These are phyloP conservation scores for Hyaloscypha variabilis DNA, from an alignment of 495 filamentous ascomycete genomes.

Conservation along the genomic window DNA sequence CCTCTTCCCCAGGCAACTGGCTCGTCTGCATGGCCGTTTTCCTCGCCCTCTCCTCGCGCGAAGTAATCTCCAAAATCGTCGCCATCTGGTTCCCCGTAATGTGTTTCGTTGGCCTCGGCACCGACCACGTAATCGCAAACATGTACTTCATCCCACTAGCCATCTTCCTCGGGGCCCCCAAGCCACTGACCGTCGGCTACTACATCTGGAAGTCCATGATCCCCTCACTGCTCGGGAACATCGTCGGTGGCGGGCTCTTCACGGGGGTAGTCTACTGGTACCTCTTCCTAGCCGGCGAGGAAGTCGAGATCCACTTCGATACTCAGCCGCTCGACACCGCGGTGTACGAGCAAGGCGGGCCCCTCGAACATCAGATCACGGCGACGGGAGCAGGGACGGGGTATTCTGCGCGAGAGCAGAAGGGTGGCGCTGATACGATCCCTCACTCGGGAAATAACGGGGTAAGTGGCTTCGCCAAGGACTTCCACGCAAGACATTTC, in stretches of 20 bases:
- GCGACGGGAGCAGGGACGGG: constrained; percentile 15
- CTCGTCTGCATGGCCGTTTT: constrained; percentile 64
- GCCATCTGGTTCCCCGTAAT: constrained; percentile 69
- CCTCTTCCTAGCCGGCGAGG: constrained; percentile 42
- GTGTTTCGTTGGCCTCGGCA: constrained; percentile 58
- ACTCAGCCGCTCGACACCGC: constrained; percentile 16
- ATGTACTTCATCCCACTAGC: constrained; percentile 65
- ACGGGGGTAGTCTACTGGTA: constrained; percentile 54
- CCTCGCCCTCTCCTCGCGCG: constrained; percentile 57
- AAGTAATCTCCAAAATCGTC: constrained; percentile 57
- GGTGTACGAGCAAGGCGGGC: constrained; percentile 22
- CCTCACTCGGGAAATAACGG: constrained; percentile 16
- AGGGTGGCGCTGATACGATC: not conserved
- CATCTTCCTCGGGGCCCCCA: constrained; percentile 54
- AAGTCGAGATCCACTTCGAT: constrained; percentile 27
- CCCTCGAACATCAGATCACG: constrained; percentile 15
- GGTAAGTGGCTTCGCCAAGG: constrained; percentile 18
- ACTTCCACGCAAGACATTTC: constrained; percentile 16
- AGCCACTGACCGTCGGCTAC: constrained; percentile 47
- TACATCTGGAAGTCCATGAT: constrained; percentile 71
- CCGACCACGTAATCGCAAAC: constrained; percentile 67
- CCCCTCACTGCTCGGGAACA: constrained; percentile 59
- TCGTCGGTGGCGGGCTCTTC: constrained; percentile 57
- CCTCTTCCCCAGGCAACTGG: constrained; percentile 50
- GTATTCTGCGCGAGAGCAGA: constrained; percentile 1